Base-by-base conservation (phyloP, 2,329 filamentous ascomycete species). In the Torrubiellomyces zombiae region DNA sequence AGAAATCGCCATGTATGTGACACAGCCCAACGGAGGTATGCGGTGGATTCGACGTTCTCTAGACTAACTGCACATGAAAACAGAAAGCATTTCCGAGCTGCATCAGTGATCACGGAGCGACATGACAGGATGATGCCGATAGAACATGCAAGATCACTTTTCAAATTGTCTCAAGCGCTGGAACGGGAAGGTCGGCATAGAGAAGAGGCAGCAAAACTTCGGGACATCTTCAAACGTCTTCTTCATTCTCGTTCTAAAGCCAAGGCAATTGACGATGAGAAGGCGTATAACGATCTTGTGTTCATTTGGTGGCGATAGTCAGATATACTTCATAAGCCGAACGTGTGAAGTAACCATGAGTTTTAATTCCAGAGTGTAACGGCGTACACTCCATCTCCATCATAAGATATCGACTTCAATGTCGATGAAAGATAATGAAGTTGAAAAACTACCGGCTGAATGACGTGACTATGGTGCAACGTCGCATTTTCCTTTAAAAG, bases 71-170 rank as follows among this genome's bases (percentile, higher is more conserved):
- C 17, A 23, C 14, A 11, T 17, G 14, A 23, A 10, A 7, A n/a
- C 17, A 32, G 27, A n/a, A 32, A 32, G 15, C 30, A 34, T 18
- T 16, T 34, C 14, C n/a, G 21, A 13, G 32, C 32, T 15, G 16
- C 32, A 4, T 10, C 20, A n/a, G 27, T 22, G 7, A 13, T 32
- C n/a, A 30, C 32, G 10, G 18, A 29, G 14, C 13, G 14, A 9
- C 26, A 32, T 18, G 24, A 16, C n/a, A 13, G 12, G 10, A 16
- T 7, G 9, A 30, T 30, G 28, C 14, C 22, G 4, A 28, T 18
- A 3, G 30, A 35, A 14, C 30, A 32, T 14, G 26, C 21, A 2
- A 19, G 32, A 14, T 16, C 12, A 9, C 25, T 34, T 6, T 27
- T 28, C 21, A 34, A 31, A 18, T 27, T 34, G 3, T 34, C 32